Conservation (phyloP, 768 basidiomycete genomes). For the Boletus reticuloceps region DNA sequence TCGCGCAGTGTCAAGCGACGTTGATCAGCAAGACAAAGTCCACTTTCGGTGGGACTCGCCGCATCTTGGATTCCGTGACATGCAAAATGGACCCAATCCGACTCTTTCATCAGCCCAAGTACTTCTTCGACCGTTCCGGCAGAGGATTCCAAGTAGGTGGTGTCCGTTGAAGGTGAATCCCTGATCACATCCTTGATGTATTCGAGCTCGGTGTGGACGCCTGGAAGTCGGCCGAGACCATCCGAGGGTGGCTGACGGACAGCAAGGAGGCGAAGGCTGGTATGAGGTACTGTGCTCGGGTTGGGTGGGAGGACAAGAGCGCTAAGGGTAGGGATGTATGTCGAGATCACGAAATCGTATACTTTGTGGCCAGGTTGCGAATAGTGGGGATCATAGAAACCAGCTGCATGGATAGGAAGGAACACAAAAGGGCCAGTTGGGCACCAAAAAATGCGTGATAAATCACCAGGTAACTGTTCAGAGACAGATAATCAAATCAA, state of each 20-base stretch:
- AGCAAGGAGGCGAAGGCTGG: background rate
- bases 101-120: background rate
- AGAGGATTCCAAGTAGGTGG: background rate
- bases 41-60: background rate
- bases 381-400: background rate
- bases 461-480: background rate
- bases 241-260: background rate
- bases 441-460: background rate
- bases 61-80: background rate
- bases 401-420: background rate
- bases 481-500: background rate
- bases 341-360: background rate
- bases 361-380: background rate
- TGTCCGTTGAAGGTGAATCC: background rate
- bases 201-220: conserved; percentile 19
- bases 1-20: background rate
- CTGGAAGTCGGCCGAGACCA: conserved; percentile 6
- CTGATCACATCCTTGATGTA: conserved; percentile 8
- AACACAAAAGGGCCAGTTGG: background rate
- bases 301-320: conserved; percentile 6
- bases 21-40: background rate
- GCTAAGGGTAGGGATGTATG: background rate
- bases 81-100: background rate
- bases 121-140: conserved; percentile 11
- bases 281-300: background rate